Conservation (phyloP, 257 asterid genomes). For the Misopates orontium region DNA sequence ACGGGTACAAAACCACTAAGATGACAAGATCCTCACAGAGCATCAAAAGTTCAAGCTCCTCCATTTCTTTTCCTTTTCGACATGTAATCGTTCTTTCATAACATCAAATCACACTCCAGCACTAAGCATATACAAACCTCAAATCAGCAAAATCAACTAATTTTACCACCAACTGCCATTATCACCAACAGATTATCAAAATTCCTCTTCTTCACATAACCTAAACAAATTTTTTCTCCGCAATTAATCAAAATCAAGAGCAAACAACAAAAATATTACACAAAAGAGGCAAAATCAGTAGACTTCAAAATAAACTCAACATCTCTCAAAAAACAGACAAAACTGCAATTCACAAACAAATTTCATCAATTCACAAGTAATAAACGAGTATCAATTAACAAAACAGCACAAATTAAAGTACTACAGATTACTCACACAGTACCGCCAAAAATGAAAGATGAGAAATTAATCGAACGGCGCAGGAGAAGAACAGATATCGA, state of each 20-base stretch:
- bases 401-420: neutral
- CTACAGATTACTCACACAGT: neutral
- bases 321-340: neutral
- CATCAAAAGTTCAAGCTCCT: constrained; percentile 1
- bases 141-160: neutral
- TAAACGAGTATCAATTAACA: too few species aligned
- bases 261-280: neutral
- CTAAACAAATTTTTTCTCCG: neutral
- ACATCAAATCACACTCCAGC: neutral
- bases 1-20: neutral
- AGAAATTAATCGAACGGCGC: constrained; percentile 10
- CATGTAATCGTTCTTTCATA: neutral
- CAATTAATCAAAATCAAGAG: constrained; percentile 21
- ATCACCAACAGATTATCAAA: constrained; percentile 9
- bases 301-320: constrained; percentile 4
- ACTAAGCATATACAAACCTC: neutral
- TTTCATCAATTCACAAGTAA: too few species aligned
- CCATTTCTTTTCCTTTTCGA: neutral
- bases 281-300: neutral
- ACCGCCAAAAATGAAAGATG: neutral
- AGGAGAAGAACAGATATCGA: neutral
- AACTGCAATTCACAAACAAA: too few species aligned
- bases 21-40: constrained; percentile 20
- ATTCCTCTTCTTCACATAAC: constrained; percentile 1
- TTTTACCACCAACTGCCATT: neutral